phyloP scores from a whole-genome alignment of 1,284 basidiomycete species.

The Earliella scabrosa region DNA sequence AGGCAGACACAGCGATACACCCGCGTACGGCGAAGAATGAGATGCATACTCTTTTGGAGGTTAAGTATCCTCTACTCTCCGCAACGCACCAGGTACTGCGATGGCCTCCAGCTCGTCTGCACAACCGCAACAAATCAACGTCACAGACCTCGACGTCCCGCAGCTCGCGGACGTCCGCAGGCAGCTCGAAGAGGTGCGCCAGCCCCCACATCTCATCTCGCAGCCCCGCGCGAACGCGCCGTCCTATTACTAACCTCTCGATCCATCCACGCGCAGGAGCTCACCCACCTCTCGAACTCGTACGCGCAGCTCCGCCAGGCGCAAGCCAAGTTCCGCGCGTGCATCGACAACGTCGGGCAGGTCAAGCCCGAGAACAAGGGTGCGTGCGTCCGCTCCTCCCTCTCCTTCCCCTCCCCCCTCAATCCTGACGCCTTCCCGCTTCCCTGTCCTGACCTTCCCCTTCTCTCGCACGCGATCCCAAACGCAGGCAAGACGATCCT shows the following conservation, averaged over 20 bases:
- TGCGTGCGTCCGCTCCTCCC: slow-evolving; percentile 36
- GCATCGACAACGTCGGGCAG: slow-evolving; percentile 83
- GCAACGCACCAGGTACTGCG: background rate
- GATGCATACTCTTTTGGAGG: too few species aligned
- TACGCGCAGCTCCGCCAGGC: slow-evolving; percentile 93
- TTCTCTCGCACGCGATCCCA: too few species aligned
- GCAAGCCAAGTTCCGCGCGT: slow-evolving; percentile 90
- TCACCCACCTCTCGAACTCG: slow-evolving; percentile 90
- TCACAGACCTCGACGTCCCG: slow-evolving; percentile 79
- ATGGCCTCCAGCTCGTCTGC: slow-evolving; percentile 29
- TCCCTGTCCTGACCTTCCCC: background rate
- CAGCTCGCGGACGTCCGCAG: slow-evolving; percentile 87
- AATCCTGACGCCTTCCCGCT: background rate
- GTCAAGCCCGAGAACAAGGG: slow-evolving; percentile 79
- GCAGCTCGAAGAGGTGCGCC: slow-evolving; percentile 83
- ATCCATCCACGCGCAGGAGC: slow-evolving; percentile 62
- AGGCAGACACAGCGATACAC: too few species aligned
- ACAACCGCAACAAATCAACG: slow-evolving; percentile 69
- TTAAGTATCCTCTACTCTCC: too few species aligned
- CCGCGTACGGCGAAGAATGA: too few species aligned
- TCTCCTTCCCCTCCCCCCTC: background rate
- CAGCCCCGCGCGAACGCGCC: slow-evolving; percentile 5
- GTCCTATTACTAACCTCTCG: background rate
- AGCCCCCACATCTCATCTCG: background rate
- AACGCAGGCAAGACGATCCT: slow-evolving; percentile 81